Conservation (phyloP, 73 alveolate species). For the Symbiodinium pilosum region DNA sequence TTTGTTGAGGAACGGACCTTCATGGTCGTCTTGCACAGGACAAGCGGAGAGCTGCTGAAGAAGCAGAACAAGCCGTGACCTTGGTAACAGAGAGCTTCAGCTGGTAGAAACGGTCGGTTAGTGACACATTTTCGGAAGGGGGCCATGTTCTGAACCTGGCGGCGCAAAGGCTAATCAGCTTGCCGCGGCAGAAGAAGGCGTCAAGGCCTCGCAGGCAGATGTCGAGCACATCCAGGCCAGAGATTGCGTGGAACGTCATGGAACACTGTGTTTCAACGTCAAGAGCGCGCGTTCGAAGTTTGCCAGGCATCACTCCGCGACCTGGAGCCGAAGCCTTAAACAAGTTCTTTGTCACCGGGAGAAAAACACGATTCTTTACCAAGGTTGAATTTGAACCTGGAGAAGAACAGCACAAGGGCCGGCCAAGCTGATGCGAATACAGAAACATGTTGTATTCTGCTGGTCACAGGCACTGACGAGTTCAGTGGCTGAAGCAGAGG, state of each 20-base stretch:
- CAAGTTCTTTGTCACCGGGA: not conserved
- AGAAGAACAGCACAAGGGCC: slow-evolving; percentile 22
- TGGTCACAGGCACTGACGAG: not conserved
- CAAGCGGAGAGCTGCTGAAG: not conserved
- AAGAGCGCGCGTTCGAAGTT: no score
- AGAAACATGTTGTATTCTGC: not conserved
- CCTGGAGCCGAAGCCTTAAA: not conserved
- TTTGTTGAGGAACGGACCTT: no score
- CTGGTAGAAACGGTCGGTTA: no score
- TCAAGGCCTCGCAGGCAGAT: slow-evolving; percentile 15
- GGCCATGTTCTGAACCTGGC: no score
- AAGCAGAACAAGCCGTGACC: not conserved
- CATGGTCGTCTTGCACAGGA: not conserved
- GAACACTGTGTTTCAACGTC: no score
- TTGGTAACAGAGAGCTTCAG: no score
- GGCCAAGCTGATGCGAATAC: not conserved
- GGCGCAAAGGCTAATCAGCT: slow-evolving; percentile 26
- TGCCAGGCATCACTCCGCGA: not conserved
- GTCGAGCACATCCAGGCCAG: slow-evolving; percentile 38
- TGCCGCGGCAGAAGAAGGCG: not conserved
- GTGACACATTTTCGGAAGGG: not conserved
- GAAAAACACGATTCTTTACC: not conserved
- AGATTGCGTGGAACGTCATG: no score
- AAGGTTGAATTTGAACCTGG: slow-evolving; percentile 31
- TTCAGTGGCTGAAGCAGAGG: slow-evolving; percentile 15